phyloP scores from a whole-genome alignment of 345 rosid genomes.

The Eutrema heterophyllum region DNA sequence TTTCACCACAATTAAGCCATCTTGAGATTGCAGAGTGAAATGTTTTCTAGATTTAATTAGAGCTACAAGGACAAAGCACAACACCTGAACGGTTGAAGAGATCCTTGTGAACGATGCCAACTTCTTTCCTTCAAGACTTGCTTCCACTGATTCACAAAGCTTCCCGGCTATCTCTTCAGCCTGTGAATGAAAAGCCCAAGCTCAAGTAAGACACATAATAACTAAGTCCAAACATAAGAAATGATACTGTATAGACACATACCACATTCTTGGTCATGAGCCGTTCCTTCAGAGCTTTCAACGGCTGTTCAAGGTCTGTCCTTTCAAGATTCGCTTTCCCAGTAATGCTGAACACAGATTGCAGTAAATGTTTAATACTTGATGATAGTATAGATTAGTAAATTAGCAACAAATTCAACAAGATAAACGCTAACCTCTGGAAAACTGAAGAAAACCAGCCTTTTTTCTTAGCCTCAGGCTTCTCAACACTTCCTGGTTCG shows the following conservation, averaged over 20 bases:
- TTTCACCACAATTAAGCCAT: constrained; percentile 15
- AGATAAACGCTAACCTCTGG: constrained; percentile 60
- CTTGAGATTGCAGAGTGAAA: background rate
- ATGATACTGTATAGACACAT: constrained; percentile 24
- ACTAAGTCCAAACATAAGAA: background rate
- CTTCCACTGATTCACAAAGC: constrained; percentile 96
- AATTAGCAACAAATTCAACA: background rate
- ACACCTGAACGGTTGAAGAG: constrained; percentile 92
- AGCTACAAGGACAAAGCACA: constrained; percentile 15
- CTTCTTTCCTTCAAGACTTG: constrained; percentile 97
- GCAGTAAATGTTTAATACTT: background rate
- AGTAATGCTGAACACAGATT: constrained; percentile 62
- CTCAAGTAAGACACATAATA: background rate
- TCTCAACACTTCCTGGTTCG: constrained; percentile 52
- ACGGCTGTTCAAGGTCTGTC: constrained; percentile 86
- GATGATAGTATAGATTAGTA: background rate
- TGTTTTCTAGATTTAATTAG: background rate
- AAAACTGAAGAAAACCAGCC: constrained; percentile 98
- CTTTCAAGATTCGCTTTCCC: constrained; percentile 97
- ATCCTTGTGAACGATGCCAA: constrained; percentile 94
- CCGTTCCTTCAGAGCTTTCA: constrained; percentile 95
- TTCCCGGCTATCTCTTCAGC: constrained; percentile 99
- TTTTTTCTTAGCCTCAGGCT: constrained; percentile 70
- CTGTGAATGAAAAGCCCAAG: constrained; percentile 29
- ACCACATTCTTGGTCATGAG: constrained; percentile 99